Conservation (phyloP, 345 rosid genomes). For the Aethionema arabicum region DNA sequence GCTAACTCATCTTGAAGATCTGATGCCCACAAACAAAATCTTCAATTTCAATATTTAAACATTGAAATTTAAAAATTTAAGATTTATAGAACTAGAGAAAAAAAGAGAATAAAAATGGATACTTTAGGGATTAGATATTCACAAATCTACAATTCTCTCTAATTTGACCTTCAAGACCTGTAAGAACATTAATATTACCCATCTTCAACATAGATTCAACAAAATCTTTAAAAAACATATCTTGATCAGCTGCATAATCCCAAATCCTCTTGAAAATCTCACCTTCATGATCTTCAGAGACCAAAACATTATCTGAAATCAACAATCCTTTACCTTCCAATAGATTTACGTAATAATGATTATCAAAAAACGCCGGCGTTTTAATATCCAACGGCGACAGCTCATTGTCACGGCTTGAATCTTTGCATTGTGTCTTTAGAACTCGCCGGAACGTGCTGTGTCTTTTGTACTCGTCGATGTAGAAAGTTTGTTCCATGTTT, state of each 20-base stretch:
- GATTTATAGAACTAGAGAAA: background rate
- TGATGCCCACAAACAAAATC: conserved; percentile 19
- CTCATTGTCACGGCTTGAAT: conserved; percentile 46
- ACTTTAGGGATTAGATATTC: conserved; percentile 24
- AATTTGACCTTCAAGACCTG: conserved; percentile 50
- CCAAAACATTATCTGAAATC: conserved; percentile 56
- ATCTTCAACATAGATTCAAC: conserved; percentile 61
- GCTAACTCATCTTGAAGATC: conserved; percentile 23
- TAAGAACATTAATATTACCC: conserved; percentile 64
- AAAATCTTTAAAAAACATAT: conserved; percentile 51
- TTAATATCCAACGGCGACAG: conserved; percentile 54
- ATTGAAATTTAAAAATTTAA: no score
- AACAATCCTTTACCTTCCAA: conserved; percentile 63
- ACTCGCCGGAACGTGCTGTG: conserved; percentile 47
- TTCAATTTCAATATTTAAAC: background rate
- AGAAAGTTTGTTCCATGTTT: conserved; percentile 34
- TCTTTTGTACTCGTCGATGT: conserved; percentile 55
- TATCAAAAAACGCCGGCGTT: conserved; percentile 68
- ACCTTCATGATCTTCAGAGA: conserved; percentile 51
- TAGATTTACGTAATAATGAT: conserved; percentile 60
- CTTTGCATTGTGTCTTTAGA: conserved; percentile 57
- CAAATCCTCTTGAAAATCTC: conserved; percentile 44
- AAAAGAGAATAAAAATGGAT: background rate
- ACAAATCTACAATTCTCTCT: conserved; percentile 61
- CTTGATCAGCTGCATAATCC: conserved; percentile 52